Conservation (phyloP, 805 yeast species). For the Candida chilensis region DNA sequence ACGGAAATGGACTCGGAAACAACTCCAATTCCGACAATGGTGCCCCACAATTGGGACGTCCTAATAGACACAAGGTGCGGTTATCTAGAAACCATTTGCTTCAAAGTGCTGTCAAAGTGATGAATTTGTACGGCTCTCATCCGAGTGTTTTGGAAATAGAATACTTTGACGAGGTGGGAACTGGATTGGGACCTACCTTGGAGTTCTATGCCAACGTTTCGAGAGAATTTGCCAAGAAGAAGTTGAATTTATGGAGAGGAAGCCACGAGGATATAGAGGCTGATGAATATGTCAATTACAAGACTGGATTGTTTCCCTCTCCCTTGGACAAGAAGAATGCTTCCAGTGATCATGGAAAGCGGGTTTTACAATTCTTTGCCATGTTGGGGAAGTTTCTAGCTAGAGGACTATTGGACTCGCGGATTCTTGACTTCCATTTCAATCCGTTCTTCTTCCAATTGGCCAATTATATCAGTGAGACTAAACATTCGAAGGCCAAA, state of each 20-base stretch:
- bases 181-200: slow-evolving; percentile 92
- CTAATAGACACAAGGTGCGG: slow-evolving; percentile 71
- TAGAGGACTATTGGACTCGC: slow-evolving; percentile 76
- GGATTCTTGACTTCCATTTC: slow-evolving; percentile 78
- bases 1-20: slow-evolving; percentile 1
- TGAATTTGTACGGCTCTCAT: slow-evolving; percentile 67
- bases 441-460: slow-evolving; percentile 62
- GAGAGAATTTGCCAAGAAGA: slow-evolving; percentile 53
- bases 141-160: slow-evolving; percentile 83
- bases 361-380: slow-evolving; percentile 43
- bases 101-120: slow-evolving; percentile 69
- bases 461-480: slow-evolving; percentile 26
- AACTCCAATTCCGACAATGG: slow-evolving; percentile 17
- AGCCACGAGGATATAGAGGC: slow-evolving; percentile 15
- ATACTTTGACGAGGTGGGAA: slow-evolving; percentile 86
- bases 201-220: slow-evolving; percentile 86
- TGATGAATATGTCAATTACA: slow-evolving; percentile 25
- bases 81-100: slow-evolving; percentile 63
- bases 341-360: slow-evolving; percentile 22
- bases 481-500: slow-evolving; percentile 3
- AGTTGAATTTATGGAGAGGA: slow-evolving; percentile 63
- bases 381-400: slow-evolving; percentile 80
- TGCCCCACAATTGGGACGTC: slow-evolving; percentile 56
- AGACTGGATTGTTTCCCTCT: slow-evolving; percentile 64
- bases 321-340: slow-evolving; percentile 32